Conservation (phyloP, 2,329 filamentous ascomycete genomes). For the Apiospora hydei region DNA sequence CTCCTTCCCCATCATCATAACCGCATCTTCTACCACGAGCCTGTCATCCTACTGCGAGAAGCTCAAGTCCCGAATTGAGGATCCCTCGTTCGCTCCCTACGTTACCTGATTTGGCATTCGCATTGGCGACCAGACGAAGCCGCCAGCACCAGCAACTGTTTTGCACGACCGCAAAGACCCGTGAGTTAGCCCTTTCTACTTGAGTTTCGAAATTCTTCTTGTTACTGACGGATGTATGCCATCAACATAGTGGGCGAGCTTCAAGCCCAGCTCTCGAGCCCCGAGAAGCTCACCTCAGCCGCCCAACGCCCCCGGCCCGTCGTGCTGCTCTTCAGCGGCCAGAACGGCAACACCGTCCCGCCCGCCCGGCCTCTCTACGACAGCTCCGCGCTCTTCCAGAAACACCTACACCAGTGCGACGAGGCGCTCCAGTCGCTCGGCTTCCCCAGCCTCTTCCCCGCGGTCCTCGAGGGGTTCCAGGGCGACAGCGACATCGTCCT, state of each 20-base stretch:
- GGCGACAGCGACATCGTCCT: slow-evolving; percentile 36
- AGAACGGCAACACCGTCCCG: not conserved
- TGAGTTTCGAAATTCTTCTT: too few species aligned
- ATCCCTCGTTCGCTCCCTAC: not conserved
- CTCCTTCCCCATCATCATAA: slow-evolving; percentile 12
- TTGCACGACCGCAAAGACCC: too few species aligned
- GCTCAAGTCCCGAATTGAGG: not conserved
- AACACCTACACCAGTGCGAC: slow-evolving; percentile 35
- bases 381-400: slow-evolving; percentile 31
- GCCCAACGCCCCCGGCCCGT: not conserved
- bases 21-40: slow-evolving; percentile 13
- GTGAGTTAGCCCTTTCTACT: too few species aligned
- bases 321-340: not conserved
- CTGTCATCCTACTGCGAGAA: not conserved
- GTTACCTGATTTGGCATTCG: not conserved
- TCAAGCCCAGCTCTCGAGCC: not conserved
- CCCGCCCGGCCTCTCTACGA: not conserved
- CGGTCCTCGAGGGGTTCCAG: slow-evolving; percentile 39
- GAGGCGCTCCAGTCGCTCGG: slow-evolving; percentile 31
- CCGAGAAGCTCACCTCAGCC: not conserved
- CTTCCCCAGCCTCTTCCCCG: slow-evolving; percentile 38
- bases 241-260: not conserved
- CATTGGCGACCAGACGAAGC: not conserved
- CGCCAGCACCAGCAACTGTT: not conserved
- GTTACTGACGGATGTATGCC: not conserved